Evolutionary conservation across 1,284 basidiomycete genomes (phyloP).

Genomic region (Malassezia slooffiae): DNA sequence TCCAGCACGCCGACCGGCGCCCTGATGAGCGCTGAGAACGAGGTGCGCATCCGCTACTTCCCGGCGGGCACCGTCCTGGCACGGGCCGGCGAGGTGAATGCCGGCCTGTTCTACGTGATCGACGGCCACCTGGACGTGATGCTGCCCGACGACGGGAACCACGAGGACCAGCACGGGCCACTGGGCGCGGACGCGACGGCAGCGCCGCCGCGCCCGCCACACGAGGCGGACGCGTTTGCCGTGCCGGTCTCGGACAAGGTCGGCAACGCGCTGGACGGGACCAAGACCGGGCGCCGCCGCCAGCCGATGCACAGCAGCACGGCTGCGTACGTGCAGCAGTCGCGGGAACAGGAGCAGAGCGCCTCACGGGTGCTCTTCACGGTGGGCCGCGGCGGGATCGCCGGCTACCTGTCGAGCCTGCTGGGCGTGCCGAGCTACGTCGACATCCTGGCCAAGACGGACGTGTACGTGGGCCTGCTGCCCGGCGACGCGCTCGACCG

Average conservation of each 20-base stretch:
- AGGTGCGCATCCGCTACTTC: constrained; percentile 90
- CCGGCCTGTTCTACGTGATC: constrained; percentile 92
- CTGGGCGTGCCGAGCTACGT: constrained; percentile 88
- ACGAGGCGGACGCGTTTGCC: constrained; percentile 1
- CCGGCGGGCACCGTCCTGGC: constrained; percentile 73
- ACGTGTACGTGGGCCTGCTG: constrained; percentile 89
- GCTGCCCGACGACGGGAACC: constrained; percentile 53
- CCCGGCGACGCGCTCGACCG: constrained; percentile 77
- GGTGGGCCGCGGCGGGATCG: constrained; percentile 82
- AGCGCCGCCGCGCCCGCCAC: not conserved
- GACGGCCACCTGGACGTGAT: constrained; percentile 91
- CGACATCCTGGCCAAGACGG: constrained; percentile 90
- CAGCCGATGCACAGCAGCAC: too few relatives aligned
- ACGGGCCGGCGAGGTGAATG: constrained; percentile 77
- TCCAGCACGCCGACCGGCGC: constrained; percentile 13
- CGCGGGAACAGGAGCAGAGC: not conserved
- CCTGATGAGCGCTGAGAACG: too few relatives aligned
- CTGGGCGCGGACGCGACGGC: constrained; percentile 1
- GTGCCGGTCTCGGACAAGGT: constrained; percentile 21
- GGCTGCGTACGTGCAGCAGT: too few relatives aligned
- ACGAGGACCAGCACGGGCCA: constrained; percentile 12
- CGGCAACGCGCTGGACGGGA: constrained; percentile 37
- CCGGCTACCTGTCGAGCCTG: constrained; percentile 90
- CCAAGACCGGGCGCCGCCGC: not conserved
- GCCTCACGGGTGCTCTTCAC: constrained; percentile 58